Evolutionary conservation across 345 rosid species (phyloP), one percentile per base, ranked within the genome.

Genomic region (Populus ilicifolia): DNA sequence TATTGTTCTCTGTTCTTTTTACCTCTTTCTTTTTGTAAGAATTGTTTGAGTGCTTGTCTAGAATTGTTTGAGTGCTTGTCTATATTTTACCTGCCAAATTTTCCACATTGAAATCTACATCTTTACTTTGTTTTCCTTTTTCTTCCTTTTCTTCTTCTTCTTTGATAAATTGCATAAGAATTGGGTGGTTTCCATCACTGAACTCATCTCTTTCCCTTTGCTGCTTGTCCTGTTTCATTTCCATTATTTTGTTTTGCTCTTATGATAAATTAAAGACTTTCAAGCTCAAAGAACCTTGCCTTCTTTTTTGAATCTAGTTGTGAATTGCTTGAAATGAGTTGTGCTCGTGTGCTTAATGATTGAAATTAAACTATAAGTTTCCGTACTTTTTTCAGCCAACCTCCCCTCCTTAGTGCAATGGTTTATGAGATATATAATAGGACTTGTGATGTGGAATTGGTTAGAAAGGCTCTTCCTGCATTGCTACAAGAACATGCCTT

Each of bases 351-450:
- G 9, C 0, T 52, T 52, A 6, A 52, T 20, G 10, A 52, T 13
- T 63, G 16, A 27, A 6, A 63, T 16, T 63, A 1, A 30, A 59
- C 25, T 36, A 50, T 66, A 9, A 67, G 23, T 18, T 39, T 71
- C 41, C 25, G 33, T 18, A 23, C 18, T 6, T 48, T 50, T 81
- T 82, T 78, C 75, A 96, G 98, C 84, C 91, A 92, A 75, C 99
- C 98, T 50, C 98, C 99, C 21, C 88, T 93, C 18, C 83, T 93
- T 20, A 92, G 96, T 84, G 86, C 98, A 77, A 93, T 93, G 99
- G 86, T 96, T 54, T 64, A 67, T 16, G 93, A 82, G 66, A 87
- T 93, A 79, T 90, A 89, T 78, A 83, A 84, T 6, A 83, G 71
- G 41, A 93, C 98, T n/a, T 84, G 81, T 70, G 97, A 91, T 73